Base-by-base conservation (phyloP, 2,329 filamentous ascomycete species). In the Colletotrichum orchidophilum region DNA sequence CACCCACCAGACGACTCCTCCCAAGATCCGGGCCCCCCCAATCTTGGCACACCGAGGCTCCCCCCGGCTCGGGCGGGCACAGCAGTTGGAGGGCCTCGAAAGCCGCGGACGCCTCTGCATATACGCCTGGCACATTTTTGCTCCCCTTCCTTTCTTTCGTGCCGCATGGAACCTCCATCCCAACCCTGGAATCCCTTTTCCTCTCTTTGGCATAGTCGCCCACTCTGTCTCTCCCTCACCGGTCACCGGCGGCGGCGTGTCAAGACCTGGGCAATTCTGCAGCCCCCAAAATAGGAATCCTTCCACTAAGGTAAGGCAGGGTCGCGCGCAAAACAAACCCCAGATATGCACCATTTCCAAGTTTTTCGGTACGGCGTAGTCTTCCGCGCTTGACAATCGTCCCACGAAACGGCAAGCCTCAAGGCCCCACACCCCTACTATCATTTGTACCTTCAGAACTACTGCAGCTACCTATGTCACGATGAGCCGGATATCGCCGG, bases 71-170 rank as follows among this genome's bases (percentile, higher is more conserved):
- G 26, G 26, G 24, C 58, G 39, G 57, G 39, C 39, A 46, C 5
- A 35, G n/a, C n/a, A n/a, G n/a, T n/a, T n/a, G n/a, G n/a, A n/a
- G 11, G 53, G 11, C 39, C 35, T 35, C 24, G 35, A 60, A 15
- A 46, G 33, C 65, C 65, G 59, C 50, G 50, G 50, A 24, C 50
- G 35, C 13, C 35, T 35, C 27, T 67, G 59, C 59, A 63, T 67
- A 33, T 12, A 58, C 59, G 58, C 27, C 58, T 54, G 61, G 31
- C 49, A 13, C 31, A 12, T 26, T 21, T 24, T 27, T 52, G 7
- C 9, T n/a, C 39, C n/a, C n/a, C 39, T 46, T n/a, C 39, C 39
- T n/a, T 46, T 8, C 8, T 7, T 46, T 46, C 39, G 39, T 46
- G n/a, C 39, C 39, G 39, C 39, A 15, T 46, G 7, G 39, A 46